These are phyloP conservation scores for Fusarium virguliforme DNA, from an alignment of 2,329 filamentous ascomycete genomes.

Conservation along the genomic window DNA sequence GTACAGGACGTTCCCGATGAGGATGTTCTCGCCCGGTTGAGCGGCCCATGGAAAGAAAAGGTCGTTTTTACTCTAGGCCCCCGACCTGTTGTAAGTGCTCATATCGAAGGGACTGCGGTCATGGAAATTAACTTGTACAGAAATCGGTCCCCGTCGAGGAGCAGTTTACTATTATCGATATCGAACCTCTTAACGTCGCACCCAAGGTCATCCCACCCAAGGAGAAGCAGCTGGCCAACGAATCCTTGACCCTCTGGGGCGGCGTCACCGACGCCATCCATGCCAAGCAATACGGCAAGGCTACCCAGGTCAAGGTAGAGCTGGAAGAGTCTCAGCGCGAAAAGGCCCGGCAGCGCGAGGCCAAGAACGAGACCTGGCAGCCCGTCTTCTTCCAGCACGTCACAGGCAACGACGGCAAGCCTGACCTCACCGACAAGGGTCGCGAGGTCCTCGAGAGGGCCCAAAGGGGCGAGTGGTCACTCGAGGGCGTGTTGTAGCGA, in stretches of 20 bases:
- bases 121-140: slow-evolving; percentile 44
- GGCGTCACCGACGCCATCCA: slow-evolving; percentile 89
- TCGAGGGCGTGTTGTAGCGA: slow-evolving; percentile 59
- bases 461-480: slow-evolving; percentile 68
- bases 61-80: slow-evolving; percentile 74
- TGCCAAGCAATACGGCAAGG: slow-evolving; percentile 85
- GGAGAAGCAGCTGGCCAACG: slow-evolving; percentile 87
- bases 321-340: slow-evolving; percentile 91
- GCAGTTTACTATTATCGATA: slow-evolving; percentile 86
- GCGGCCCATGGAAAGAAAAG: slow-evolving; percentile 88
- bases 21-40: slow-evolving; percentile 86
- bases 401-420: slow-evolving; percentile 70
- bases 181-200: slow-evolving; percentile 84
- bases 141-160: slow-evolving; percentile 68
- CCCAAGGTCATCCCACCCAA: slow-evolving; percentile 85
- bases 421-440: slow-evolving; percentile 70
- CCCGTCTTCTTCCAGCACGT: slow-evolving; percentile 88
- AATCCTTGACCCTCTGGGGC: slow-evolving; percentile 90
- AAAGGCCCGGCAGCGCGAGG: slow-evolving; percentile 85
- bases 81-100: slow-evolving; percentile 72
- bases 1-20: slow-evolving; percentile 90
- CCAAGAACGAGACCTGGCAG: slow-evolving; percentile 78
- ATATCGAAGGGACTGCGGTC: not conserved
- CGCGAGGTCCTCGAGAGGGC: slow-evolving; percentile 66
- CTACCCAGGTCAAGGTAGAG: slow-evolving; percentile 90